A percentile compares a stretch with the other conserved stretches of the same genome.
These are phyloP conservation scores for Plasmodium yoelii DNA, from an alignment of 169 alveolate species.

Conservation along the genomic window DNA sequence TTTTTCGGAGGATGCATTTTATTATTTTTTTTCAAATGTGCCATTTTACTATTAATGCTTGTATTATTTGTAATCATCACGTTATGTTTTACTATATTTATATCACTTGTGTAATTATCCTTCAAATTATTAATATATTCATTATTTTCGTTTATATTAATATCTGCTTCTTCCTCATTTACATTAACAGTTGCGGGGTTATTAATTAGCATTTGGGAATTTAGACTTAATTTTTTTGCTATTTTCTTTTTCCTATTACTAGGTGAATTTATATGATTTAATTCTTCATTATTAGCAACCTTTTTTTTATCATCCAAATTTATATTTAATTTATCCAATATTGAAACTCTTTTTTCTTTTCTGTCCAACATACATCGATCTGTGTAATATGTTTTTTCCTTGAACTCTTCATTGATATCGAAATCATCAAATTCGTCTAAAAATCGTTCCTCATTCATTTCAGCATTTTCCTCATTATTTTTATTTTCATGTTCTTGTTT, in stretches of 20 bases:
- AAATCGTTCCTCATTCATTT: conserved; percentile 14
- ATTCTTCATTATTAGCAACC: background rate
- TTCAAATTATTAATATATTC: background rate
- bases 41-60: conserved; percentile 3
- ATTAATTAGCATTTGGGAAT: too few relatives aligned
- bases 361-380: conserved; percentile 53
- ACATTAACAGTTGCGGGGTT: too few relatives aligned
- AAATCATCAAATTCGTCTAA: conserved; percentile 37
- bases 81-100: background rate
- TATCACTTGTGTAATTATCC: background rate
- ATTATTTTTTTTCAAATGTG: conserved; percentile 4
- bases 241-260: background rate
- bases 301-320: conserved; percentile 19
- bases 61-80: background rate
- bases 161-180: background rate
- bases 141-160: background rate
- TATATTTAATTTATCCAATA: conserved; percentile 43
- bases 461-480: conserved; percentile 1
- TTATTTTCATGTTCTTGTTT: conserved; percentile 4
- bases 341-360: conserved; percentile 38
- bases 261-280: too few relatives aligned
- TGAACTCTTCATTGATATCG: conserved; percentile 25
- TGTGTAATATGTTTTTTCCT: conserved; percentile 56
- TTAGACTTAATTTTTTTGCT: background rate
- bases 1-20: conserved; percentile 41